Conservation (phyloP, 768 basidiomycete species). For the Suillus alpinus region DNA sequence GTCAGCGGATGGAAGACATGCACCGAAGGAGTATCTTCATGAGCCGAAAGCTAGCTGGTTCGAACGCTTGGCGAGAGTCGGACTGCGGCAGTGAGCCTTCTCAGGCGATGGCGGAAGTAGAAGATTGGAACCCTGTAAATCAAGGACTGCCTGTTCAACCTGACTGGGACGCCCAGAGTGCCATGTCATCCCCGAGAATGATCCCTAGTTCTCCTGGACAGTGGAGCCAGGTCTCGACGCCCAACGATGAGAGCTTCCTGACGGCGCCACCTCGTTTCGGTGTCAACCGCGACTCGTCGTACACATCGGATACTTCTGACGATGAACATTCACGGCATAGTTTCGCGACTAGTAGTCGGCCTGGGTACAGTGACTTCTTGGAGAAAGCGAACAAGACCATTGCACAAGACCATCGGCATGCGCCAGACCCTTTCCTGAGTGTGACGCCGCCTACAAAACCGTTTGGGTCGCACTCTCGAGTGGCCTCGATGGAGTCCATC, state of each 20-base stretch:
- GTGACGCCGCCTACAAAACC: slow-evolving; percentile 59
- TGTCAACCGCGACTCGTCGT: slow-evolving; percentile 26
- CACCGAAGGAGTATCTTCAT: slow-evolving; percentile 78
- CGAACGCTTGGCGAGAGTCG: slow-evolving; percentile 74
- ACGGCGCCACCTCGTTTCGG: slow-evolving; percentile 30
- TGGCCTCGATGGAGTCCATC: slow-evolving; percentile 87
- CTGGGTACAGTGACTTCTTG: slow-evolving; percentile 74
- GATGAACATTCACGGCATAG: slow-evolving; percentile 51
- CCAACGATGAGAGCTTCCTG: slow-evolving; percentile 40
- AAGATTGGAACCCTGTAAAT: slow-evolving; percentile 77
- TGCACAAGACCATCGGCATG: slow-evolving; percentile 71
- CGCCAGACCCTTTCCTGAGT: slow-evolving; percentile 87
- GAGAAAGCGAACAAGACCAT: slow-evolving; percentile 84
- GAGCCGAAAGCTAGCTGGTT: slow-evolving; percentile 67
- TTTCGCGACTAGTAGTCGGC: slow-evolving; percentile 24
- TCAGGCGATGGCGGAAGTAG: slow-evolving; percentile 58
- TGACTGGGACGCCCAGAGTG: slow-evolving; percentile 71
- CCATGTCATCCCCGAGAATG: slow-evolving; percentile 38
- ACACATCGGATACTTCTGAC: slow-evolving; percentile 53
- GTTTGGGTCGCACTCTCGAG: slow-evolving; percentile 78
- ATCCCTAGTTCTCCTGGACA: slow-evolving; percentile 58
- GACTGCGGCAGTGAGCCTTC: slow-evolving; percentile 51
- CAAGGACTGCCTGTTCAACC: slow-evolving; percentile 68
- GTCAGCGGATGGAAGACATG: slow-evolving; percentile 93
- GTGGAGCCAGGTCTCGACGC: slow-evolving; percentile 61